phyloP scores from a whole-genome alignment of 1,139 yeast species.

The Scheffersomyces insectosa region DNA sequence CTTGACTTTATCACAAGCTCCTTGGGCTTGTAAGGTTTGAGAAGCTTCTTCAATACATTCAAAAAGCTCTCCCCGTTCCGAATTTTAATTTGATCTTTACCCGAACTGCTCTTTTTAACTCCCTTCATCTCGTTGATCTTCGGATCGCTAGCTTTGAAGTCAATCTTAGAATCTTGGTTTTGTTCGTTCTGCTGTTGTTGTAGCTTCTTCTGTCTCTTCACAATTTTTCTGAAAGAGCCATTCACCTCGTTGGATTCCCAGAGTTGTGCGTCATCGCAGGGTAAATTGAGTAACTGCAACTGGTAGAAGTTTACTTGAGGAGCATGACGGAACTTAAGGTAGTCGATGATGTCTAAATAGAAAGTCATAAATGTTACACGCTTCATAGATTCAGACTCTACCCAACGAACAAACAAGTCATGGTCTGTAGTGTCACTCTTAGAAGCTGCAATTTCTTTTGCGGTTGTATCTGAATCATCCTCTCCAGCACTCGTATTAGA shows the following conservation, averaged over 20 bases:
- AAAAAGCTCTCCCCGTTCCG: conserved; percentile 35
- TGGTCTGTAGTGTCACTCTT: conserved; percentile 24
- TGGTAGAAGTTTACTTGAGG: conserved; percentile 70
- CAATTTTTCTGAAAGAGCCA: conserved; percentile 42
- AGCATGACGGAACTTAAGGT: conserved; percentile 77
- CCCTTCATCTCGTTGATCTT: neutral
- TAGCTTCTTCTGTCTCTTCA: conserved; percentile 38
- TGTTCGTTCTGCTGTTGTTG: conserved; percentile 14
- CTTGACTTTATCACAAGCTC: conserved; percentile 13
- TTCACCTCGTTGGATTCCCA: conserved; percentile 60
- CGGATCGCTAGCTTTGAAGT: neutral
- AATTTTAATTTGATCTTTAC: conserved; percentile 11
- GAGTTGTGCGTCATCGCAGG: conserved; percentile 69
- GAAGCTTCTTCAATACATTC: conserved; percentile 33
- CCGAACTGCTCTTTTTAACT: neutral
- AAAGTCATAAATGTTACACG: conserved; percentile 79
- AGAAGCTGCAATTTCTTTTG: conserved; percentile 15
- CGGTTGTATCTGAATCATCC: conserved; percentile 30
- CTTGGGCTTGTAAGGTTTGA: conserved; percentile 21
- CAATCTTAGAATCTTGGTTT: conserved; percentile 1
- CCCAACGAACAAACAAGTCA: conserved; percentile 56
- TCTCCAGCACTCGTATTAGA: conserved; percentile 31
- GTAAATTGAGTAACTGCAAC: conserved; percentile 65
- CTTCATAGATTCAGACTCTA: conserved; percentile 75
- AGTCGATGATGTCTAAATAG: conserved; percentile 75